Base-by-base conservation (phyloP, 2,329 filamentous ascomycete genomes). In the Eutypella sp. region DNA sequence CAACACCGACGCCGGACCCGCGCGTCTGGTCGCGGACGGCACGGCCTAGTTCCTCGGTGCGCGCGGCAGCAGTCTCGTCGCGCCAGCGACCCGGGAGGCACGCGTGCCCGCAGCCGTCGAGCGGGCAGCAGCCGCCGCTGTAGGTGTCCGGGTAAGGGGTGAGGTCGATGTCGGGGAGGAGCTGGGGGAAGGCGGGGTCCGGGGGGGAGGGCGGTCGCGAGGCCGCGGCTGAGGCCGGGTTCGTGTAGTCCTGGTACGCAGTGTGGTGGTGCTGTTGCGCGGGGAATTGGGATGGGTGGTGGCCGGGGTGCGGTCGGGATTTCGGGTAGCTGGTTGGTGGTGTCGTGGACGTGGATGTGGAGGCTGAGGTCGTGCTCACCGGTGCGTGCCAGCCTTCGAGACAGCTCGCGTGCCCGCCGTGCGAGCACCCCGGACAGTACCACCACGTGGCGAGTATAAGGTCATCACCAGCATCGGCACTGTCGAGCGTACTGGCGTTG, bases 81-180 rank as follows among this genome's bases (percentile, higher is more conserved):
- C 76, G 71, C 64, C 79, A 82, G 29, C 67, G 67, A 0, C 79
- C 78, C 0, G 79, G 79, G 0, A 84, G 68, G 49, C 81, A 85
- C 23, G 78, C 77, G 54, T 85, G 81, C 3, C 80, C 75, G 57
- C 81, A 85, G 0, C 81, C 81, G 50, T 84, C 79, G n/a, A 82
- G 63, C 2, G 81, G 81, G 51, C 81, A 85, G 60, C 75, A 82
- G 0, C 81, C 81, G 40, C 75, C 78, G 25, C 74, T 75, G 51
- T 60, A 70, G 8, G 67, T 63, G 16, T 67, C 67, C 1, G 60
- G 59, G 1, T 58, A 65, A 39, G 57, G 49, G 10, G 57, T 49
- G 40, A 62, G 58, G 16, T 34, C 13, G 18, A 19, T 22, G 11
- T 39, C 27, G 18, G 18, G 18, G 20, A 8, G 20, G 36, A n/a